Percentiles rank a stretch among this genome's conserved stretches.
Conservation (phyloP, 108 stramenopile species). For the Fragilaria crotonensis region DNA sequence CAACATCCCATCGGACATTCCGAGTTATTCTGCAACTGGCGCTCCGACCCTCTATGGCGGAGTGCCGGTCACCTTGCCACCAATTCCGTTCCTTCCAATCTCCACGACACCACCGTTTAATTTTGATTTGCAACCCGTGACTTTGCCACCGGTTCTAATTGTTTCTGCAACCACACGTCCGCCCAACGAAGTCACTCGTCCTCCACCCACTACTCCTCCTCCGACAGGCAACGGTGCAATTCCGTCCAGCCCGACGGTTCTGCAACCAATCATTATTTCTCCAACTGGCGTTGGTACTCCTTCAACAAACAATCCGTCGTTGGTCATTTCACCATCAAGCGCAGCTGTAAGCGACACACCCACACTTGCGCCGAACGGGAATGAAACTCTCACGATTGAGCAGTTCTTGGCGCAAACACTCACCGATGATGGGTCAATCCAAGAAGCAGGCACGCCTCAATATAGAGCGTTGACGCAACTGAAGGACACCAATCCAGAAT, state of each 20-base stretch:
- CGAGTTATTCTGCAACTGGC: not conserved
- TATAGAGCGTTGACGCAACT: conserved; percentile 14
- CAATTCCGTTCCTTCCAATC: not conserved
- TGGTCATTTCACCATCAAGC: not conserved
- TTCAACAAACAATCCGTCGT: not conserved
- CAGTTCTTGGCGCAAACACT: conserved; percentile 9
- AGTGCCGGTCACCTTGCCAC: not conserved
- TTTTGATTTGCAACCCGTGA: too few species aligned
- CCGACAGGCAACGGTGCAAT: too few species aligned
- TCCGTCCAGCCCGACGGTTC: too few species aligned
- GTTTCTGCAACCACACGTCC: not conserved
- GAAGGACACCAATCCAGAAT: conserved; percentile 9
- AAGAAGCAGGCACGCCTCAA: conserved; percentile 19
- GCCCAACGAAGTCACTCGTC: not conserved
- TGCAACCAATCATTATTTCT: too few species aligned
- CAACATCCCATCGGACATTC: not conserved
- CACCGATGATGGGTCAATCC: conserved; percentile 15
- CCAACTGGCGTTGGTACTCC: too few species aligned
- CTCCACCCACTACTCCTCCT: not conserved
- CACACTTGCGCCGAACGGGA: not conserved
- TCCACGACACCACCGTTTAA: not conserved
- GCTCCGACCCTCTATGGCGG: not conserved
- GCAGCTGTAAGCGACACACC: not conserved
- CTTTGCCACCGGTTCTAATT: too few species aligned
- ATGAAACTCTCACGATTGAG: not conserved